These are phyloP conservation scores for Eucalyptus regnans DNA, from an alignment of 345 rosid genomes.

Conservation along the genomic window DNA sequence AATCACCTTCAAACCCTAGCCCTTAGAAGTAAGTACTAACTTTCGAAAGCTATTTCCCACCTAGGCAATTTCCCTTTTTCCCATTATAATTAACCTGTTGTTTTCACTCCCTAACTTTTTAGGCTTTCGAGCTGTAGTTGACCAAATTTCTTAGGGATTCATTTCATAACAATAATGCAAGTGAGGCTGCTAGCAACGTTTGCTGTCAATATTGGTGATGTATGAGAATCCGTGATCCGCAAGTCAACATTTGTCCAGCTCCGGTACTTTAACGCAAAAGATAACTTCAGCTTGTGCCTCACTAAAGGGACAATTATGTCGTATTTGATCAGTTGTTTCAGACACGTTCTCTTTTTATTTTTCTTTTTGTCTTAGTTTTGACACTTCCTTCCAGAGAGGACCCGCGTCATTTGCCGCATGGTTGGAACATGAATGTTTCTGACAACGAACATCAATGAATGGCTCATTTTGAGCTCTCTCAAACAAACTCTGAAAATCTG, in stretches of 20 bases:
- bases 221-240: not conserved
- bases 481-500: not conserved
- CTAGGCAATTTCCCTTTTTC: not conserved
- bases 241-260: not conserved
- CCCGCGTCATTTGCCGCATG: not conserved
- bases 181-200: not conserved
- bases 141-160: not conserved
- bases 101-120: not conserved
- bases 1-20: not conserved
- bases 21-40: not conserved
- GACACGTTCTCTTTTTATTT: not conserved
- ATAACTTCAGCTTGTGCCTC: not conserved
- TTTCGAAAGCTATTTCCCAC: not conserved
- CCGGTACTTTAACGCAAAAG: not conserved
- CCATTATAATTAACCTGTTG: not conserved
- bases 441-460: not conserved
- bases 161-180: not conserved
- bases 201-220: not conserved
- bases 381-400: not conserved
- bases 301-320: not conserved
- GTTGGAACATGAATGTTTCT: not conserved
- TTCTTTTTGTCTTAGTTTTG: not conserved
- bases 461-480: not conserved
- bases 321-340: not conserved
- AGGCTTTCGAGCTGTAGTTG: not conserved